Percentiles rank a stretch among this genome's conserved stretches.
phyloP scores from a whole-genome alignment of 1,139 yeast genomes.

The Pichia sp. region DNA sequence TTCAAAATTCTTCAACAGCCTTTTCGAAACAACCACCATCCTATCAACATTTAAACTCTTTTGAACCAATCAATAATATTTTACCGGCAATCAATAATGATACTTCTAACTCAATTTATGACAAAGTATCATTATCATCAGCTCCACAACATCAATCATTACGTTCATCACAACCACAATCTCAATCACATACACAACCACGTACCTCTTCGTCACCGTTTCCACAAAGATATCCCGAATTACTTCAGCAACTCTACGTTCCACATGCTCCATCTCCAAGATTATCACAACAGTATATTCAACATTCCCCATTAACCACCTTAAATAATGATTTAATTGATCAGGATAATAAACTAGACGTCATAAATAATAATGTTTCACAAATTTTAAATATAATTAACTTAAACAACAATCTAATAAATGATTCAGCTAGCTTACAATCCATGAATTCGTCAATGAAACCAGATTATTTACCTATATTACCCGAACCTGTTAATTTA shows the following conservation, averaged over 20 bases:
- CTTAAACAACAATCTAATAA: not conserved
- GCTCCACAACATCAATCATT: not conserved
- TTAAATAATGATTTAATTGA: not conserved
- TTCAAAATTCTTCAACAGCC: not conserved
- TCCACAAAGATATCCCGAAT: not conserved
- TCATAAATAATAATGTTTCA: slow-evolving; percentile 1
- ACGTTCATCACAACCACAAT: not conserved
- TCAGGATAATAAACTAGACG: not conserved
- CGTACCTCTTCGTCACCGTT: not conserved
- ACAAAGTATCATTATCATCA: not conserved
- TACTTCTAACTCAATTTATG: not conserved
- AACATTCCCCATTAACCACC: not conserved
- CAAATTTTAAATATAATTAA: slow-evolving; percentile 3
- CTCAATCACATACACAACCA: no score
- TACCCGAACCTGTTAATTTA: slow-evolving; percentile 4
- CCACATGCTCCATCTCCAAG: not conserved
- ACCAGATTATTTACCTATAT: slow-evolving; percentile 1
- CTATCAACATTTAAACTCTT: not conserved
- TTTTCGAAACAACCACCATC: not conserved
- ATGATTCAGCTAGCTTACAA: not conserved
- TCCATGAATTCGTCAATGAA: not conserved
- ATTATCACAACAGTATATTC: slow-evolving; percentile 2
- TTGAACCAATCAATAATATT: not conserved
- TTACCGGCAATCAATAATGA: slow-evolving; percentile 3
- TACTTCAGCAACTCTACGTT: not conserved